Conservation (phyloP, 2,329 filamentous ascomycete species). For the Xylariomycetidae sp. region DNA sequence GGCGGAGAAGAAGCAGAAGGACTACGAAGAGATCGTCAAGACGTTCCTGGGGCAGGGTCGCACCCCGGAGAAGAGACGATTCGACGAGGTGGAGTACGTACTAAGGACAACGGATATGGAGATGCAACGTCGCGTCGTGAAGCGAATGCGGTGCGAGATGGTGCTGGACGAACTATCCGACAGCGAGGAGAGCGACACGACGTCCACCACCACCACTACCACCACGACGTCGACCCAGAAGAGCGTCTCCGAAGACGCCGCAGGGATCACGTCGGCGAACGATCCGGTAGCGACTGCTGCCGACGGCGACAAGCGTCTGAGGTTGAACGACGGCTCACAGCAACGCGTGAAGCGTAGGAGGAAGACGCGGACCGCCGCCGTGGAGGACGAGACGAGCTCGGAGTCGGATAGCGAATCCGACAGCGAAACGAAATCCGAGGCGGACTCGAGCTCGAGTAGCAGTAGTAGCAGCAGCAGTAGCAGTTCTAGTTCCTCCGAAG, state of each 20-base stretch:
- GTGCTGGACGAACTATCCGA: slow-evolving; percentile 52
- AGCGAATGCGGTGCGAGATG: slow-evolving; percentile 59
- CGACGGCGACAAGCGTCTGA: slow-evolving; percentile 34
- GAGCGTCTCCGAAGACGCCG: slow-evolving; percentile 11
- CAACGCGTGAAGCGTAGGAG: slow-evolving; percentile 44
- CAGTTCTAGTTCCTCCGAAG: slow-evolving; percentile 30
- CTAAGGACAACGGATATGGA: slow-evolving; percentile 44
- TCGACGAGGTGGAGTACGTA: slow-evolving; percentile 50
- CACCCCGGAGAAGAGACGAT: slow-evolving; percentile 40
- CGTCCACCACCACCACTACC: slow-evolving; percentile 22
- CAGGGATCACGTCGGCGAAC: no score
- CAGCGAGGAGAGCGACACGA: slow-evolving; percentile 34
- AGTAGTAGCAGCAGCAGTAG: slow-evolving; percentile 17
- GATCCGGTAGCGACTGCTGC: slow-evolving; percentile 15
- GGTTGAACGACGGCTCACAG: slow-evolving; percentile 39
- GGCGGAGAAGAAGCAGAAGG: slow-evolving; percentile 44
- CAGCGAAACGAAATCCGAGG: slow-evolving; percentile 33
- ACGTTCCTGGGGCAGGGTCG: slow-evolving; percentile 34
- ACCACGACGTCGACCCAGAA: slow-evolving; percentile 14
- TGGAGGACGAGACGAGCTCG: slow-evolving; percentile 35
- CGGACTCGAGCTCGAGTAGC: slow-evolving; percentile 21
- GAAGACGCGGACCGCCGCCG: slow-evolving; percentile 46
- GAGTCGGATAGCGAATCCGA: slow-evolving; percentile 28
- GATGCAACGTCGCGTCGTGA: slow-evolving; percentile 52
- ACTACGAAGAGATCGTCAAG: slow-evolving; percentile 53